Conservation (phyloP, 106 monocot genomes). For the Narthecium ossifragum region DNA sequence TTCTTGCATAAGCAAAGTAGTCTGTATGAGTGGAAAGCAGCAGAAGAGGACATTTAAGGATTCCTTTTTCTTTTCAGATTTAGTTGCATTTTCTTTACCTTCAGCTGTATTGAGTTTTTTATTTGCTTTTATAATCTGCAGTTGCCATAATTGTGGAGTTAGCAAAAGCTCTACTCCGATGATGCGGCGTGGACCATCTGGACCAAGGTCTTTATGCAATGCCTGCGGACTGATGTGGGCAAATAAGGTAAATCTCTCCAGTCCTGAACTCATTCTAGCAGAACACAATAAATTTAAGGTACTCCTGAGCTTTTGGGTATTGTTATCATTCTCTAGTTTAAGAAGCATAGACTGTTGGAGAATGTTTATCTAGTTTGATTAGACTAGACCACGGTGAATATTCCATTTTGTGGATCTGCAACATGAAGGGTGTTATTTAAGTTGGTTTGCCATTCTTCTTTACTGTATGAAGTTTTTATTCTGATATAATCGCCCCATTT, state of each 20-base stretch:
- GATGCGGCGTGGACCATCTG: slow-evolving; percentile 51
- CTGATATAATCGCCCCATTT: too few relatives aligned
- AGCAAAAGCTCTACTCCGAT: slow-evolving; percentile 33
- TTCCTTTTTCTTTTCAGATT: not conserved
- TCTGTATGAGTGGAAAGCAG: too few relatives aligned
- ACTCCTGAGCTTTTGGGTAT: too few relatives aligned
- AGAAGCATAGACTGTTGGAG: not conserved
- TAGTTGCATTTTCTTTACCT: not conserved
- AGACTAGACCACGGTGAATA: not conserved
- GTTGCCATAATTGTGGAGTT: slow-evolving; percentile 39
- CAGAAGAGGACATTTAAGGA: not conserved
- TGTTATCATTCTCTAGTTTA: not conserved
- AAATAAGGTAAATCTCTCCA: slow-evolving; percentile 29
- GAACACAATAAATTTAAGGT: not conserved
- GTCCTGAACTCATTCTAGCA: not conserved
- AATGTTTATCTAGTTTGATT: not conserved
- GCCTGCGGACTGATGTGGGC: slow-evolving; percentile 54
- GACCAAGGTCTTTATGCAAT: slow-evolving; percentile 46
- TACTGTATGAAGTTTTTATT: too few relatives aligned
- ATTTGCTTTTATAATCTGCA: slow-evolving; percentile 9
- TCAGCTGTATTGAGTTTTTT: not conserved
- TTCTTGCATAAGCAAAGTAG: not conserved
- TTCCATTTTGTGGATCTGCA: too few relatives aligned
- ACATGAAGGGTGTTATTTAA: too few relatives aligned
- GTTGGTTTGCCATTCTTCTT: too few relatives aligned